Evolutionary conservation across 441 rosid species (phyloP), one percentile per base, ranked within the genome.

Genomic region (Gossypium armourianum): DNA sequence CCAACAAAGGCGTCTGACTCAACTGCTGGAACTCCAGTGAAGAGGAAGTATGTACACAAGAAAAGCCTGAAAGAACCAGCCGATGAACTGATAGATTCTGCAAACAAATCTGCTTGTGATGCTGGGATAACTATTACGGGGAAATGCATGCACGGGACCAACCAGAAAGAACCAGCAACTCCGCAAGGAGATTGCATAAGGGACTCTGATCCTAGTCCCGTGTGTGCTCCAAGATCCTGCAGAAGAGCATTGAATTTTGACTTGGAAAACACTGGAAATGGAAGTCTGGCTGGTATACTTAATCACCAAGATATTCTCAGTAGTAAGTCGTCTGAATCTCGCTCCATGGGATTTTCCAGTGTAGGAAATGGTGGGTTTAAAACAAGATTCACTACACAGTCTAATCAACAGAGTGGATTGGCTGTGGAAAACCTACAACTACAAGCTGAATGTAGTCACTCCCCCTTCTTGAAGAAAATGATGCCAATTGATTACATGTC

Each of bases 161-260:
- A 65, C 55, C 24, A 77, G 73, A 75, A 81, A 64, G 90, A 84
- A 82, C 20, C 92, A 19, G 72, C 77, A 52, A 52, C 75, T 21
- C 65, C 74, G 15, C 73, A 78, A 40, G 56, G 58, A 40, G 81
- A 82, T 21, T 23, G 20, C 16, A 6, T 21, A 71, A 47, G 7
- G 69, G 73, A 68, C 53, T 57, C 72, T 55, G 63, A 72, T 73
- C 58, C 72, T 61, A 54, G 72, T 73, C 68, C 79, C 20, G 75
- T 62, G 54, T 64, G 58, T 47, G 59, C 67, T 53, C 75, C 9
- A 57, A 84, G 77, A 66, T 83, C 93, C 74, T 86, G 96, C 77
- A 80, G 82, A 74, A 88, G 84, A 72, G 81, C 74, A 68, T 80
- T 93, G 78, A 75, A 74, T 71, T 91, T 91, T 76, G 89, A 83